Evolutionary conservation across 2,329 filamentous ascomycete species (phyloP).

Genomic region (Xenosphaeropsis pyriputrescens): DNA sequence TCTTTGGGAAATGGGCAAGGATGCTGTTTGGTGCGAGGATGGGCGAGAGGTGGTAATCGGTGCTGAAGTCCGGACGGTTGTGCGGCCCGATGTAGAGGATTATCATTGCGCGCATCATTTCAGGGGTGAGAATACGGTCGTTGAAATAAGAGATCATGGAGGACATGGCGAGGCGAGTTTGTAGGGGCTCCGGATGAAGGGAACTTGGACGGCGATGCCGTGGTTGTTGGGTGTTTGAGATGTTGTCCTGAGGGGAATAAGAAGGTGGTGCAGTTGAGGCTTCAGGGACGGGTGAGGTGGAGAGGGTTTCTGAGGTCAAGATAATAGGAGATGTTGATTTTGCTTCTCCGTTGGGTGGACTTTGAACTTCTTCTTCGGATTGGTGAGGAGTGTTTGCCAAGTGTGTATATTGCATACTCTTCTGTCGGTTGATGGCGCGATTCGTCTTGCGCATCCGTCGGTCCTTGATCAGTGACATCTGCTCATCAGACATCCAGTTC

Average conservation of each 20-base stretch:
- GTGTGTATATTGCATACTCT: conserved; percentile 78
- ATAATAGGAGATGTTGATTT: background rate
- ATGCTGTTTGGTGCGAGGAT: conserved; percentile 77
- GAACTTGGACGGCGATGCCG: conserved; percentile 18
- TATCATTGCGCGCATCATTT: conserved; percentile 99
- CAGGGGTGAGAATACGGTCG: conserved; percentile 83
- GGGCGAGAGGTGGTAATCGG: conserved; percentile 81
- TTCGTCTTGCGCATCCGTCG: conserved; percentile 67
- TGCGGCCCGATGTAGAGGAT: conserved; percentile 93
- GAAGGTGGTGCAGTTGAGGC: conserved; percentile 7
- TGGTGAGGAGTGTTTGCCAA: conserved; percentile 72
- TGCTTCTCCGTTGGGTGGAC: conserved; percentile 17
- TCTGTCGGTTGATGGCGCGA: conserved; percentile 61
- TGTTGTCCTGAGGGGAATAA: conserved; percentile 1
- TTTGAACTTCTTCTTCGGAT: conserved; percentile 37
- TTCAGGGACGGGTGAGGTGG: background rate
- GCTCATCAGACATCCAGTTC: conserved; percentile 98
- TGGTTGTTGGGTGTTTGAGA: conserved; percentile 4
- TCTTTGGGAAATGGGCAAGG: conserved; percentile 80
- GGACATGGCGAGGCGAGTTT: conserved; percentile 81
- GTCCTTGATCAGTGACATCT: conserved; percentile 87
- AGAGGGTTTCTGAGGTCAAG: conserved; percentile 1
- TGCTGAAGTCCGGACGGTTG: conserved; percentile 81
- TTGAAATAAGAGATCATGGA: conserved; percentile 99
- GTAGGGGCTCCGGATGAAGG: conserved; percentile 43